Evolutionary conservation across 805 yeast species (phyloP), one percentile per base, ranked within the genome.

Genomic region (Tetrapisispora phaffii): DNA sequence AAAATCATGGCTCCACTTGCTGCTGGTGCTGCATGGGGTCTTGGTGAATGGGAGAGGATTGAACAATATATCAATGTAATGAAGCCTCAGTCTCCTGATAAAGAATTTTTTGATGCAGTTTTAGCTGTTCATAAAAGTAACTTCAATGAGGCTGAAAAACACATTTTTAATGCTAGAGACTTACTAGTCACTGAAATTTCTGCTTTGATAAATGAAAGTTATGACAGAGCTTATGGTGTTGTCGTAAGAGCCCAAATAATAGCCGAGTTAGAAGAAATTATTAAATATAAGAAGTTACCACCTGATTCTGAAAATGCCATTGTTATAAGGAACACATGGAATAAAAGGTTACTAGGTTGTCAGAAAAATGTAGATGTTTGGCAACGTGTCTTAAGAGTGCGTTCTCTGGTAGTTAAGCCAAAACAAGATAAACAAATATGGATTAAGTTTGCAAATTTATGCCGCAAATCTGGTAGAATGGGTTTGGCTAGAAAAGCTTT

Each of bases 1-100:
- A 72, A 96, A 45, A 77, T 82, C 6, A 88, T 93, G 54, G 98
- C 98, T 1, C 97, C 98, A 0, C 68, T 94, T 44, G 98, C 97
- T 0, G 98, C 98, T 0, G 97, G 97, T 2, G 97, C 98, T 1
- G 87, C 97, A 1, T 93, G 98, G 98, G 97, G 97, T 15, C 70
- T 94, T 35, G 90, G 90, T 1, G 93, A 86, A 58, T 94, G 98
- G 98, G 96, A 88, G 52, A 74, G 85, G 55, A 89, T 94, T 88
- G 97, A 86, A 56, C 77, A 84, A 7, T 93, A 88, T 55, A 89
- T 90, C 45, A 71, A 79, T 51, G 95, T 85, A 1, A 88, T 93
- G 95, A 86, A 86, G 53, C 70, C 78, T 2, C 96, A 87, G 49
- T 85, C 96, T 2, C 96, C 97, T 0, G 97, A 93, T 59, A 79